phyloP scores from a whole-genome alignment of 768 basidiomycete species.

The Suillus sp. region DNA sequence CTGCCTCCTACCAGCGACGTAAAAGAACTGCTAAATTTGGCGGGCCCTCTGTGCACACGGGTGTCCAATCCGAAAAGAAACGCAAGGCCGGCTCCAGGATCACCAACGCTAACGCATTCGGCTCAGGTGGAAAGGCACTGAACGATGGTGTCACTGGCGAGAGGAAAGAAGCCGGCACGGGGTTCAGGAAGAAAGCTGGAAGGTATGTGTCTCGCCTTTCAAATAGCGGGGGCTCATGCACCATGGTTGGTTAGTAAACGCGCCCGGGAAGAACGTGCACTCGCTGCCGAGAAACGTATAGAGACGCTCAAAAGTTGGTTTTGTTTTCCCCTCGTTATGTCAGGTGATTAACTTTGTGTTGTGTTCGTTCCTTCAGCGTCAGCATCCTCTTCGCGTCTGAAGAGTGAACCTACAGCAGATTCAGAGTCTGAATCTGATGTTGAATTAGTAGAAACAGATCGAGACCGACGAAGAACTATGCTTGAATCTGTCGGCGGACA shows the following conservation, averaged over 20 bases:
- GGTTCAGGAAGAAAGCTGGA: conserved; percentile 70
- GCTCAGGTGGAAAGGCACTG: conserved; percentile 55
- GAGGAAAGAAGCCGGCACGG: conserved; percentile 48
- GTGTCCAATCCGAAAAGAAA: conserved; percentile 62
- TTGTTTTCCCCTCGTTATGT: conserved; percentile 26
- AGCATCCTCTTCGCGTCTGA: conserved; percentile 14
- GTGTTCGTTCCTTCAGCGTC: neutral
- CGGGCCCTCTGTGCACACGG: conserved; percentile 56
- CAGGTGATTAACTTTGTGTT: neutral
- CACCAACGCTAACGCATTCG: conserved; percentile 60
- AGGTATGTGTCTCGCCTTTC: conserved; percentile 45
- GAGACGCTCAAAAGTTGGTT: conserved; percentile 41
- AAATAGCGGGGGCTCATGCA: conserved; percentile 5
- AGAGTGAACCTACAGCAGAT: conserved; percentile 27
- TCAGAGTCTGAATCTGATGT: conserved; percentile 42
- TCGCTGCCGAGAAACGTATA: conserved; percentile 70
- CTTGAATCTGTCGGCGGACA: conserved; percentile 46
- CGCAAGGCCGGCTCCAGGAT: conserved; percentile 76
- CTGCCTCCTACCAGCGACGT: conserved; percentile 46
- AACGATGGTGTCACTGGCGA: conserved; percentile 42
- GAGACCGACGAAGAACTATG: conserved; percentile 53
- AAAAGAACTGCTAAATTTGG: conserved; percentile 28
- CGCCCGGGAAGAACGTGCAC: conserved; percentile 75
- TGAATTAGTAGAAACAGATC: conserved; percentile 45
- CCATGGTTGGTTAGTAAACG: conserved; percentile 54